Evolutionary conservation across 2,329 filamentous ascomycete genomes (phyloP), one percentile per base, ranked within the genome.

Genomic region (Amesomyces nigricolor): DNA sequence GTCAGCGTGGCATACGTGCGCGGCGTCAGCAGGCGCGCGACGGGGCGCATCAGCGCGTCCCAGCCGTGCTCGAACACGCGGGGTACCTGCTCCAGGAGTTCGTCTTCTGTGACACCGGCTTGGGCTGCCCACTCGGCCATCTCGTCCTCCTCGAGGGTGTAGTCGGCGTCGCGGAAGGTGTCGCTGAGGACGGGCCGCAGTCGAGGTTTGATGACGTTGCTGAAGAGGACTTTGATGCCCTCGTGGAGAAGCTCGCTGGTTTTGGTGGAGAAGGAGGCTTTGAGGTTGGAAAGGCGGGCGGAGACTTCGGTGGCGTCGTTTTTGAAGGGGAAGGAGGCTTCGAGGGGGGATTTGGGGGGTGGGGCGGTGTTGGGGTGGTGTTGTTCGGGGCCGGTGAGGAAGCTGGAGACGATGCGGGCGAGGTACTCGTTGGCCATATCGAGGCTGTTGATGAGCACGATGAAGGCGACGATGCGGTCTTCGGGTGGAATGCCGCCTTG

Each of bases 391-490:
- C 71, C 70, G 35, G 74, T 73, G 26, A 91, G 75, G 47, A 87
- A 83, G 35, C 83, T 79, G 32, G 80, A 79, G 44, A 97, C 86
- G 63, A 99, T 96, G 53, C 92, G 87, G 14, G 83, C 82, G 49
- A 96, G 81, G 71, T 99, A 99, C 67, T 96, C 90, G 59, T 89
- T 89, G 9, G 91, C 87, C 58, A 96, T 82, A 68, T 99, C 92
- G 26, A 99, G 83, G 68, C 92, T 96, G 78, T 99, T 99, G 71
- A 96, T 90, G 46, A 96, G 80, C 19, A 97, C 86, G 14, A 96
- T 83, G 69, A 99, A 99, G 4, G 88, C 79, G 50, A 97, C 82
- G 61, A 96, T 88, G 63, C 87, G 89, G 64, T 91, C 85, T 69
- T 99, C 94, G 0, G 91, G 89, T 0, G 92, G 92, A 44, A 91